A percentile compares a stretch with the other conserved stretches of the same genome.
These are phyloP conservation scores for Obba rivulosa DNA, from an alignment of 768 basidiomycete species.

Conservation along the genomic window DNA sequence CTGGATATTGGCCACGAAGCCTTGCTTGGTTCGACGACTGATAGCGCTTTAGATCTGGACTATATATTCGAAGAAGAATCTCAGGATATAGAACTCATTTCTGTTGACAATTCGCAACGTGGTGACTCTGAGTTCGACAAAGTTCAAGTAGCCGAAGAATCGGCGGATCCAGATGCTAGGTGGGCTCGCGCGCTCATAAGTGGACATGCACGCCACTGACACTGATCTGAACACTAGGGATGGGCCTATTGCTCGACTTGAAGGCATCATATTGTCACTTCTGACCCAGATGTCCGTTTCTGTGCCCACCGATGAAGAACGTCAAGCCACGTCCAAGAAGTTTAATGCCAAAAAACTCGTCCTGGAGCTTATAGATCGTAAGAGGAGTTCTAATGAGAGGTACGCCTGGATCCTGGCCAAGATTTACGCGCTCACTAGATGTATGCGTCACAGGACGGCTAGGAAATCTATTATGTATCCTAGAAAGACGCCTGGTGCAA, in stretches of 20 bases:
- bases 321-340: not conserved
- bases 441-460: conserved; percentile 10
- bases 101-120: too few species aligned
- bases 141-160: too few species aligned
- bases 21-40: too few species aligned
- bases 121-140: too few species aligned
- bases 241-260: conserved; percentile 10
- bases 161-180: too few species aligned
- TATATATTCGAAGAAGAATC: too few species aligned
- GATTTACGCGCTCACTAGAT: not conserved
- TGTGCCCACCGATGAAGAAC: conserved; percentile 2
- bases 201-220: too few species aligned
- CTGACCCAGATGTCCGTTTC: conserved; percentile 16
- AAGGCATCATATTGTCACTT: conserved; percentile 16
- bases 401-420: conserved; percentile 13
- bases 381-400: conserved; percentile 26
- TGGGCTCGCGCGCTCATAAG: too few species aligned
- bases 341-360: conserved; percentile 22
- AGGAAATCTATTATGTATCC: conserved; percentile 34
- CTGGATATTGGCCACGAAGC: too few species aligned
- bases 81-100: too few species aligned
- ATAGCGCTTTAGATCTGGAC: too few species aligned
- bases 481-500: conserved; percentile 27
- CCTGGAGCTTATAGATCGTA: conserved; percentile 32
- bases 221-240: too few species aligned